Evolutionary conservation across 2,329 filamentous ascomycete species (phyloP).

Genomic region (Microsporum ferrugineum): DNA sequence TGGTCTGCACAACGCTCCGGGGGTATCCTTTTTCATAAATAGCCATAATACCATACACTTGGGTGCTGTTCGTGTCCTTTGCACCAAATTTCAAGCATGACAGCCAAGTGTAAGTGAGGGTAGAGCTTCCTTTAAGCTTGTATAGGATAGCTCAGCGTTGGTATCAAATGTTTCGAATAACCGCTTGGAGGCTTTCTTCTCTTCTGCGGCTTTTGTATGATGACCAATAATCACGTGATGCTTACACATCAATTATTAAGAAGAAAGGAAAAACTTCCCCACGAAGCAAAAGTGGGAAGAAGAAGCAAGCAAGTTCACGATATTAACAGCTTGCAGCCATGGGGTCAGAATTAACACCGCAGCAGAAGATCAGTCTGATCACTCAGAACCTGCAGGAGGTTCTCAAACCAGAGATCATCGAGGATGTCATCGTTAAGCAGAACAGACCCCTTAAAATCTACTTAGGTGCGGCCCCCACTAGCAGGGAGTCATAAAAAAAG

Average conservation of each 20-base stretch:
- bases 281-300: neutral
- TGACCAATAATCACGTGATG: neutral
- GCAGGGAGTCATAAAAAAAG: neutral
- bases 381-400: constrained; percentile 70
- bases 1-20: neutral
- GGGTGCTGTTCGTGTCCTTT: neutral
- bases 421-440: constrained; percentile 55
- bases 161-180: too few species aligned
- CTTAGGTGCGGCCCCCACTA: constrained; percentile 49
- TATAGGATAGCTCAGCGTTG: too few species aligned
- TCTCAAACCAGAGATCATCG: constrained; percentile 72
- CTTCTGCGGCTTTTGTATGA: neutral
- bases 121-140: too few species aligned
- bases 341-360: constrained; percentile 16
- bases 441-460: constrained; percentile 65
- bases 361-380: constrained; percentile 64
- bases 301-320: neutral
- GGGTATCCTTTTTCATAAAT: neutral
- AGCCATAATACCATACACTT: neutral
- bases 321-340: constrained; percentile 9
- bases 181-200: neutral
- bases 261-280: too few species aligned
- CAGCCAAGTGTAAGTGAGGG: too few species aligned
- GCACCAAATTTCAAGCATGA: too few species aligned
- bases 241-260: neutral